These are phyloP conservation scores for Fraxinus pennsylvanica DNA, from an alignment of 257 asterid species.

Conservation along the genomic window DNA sequence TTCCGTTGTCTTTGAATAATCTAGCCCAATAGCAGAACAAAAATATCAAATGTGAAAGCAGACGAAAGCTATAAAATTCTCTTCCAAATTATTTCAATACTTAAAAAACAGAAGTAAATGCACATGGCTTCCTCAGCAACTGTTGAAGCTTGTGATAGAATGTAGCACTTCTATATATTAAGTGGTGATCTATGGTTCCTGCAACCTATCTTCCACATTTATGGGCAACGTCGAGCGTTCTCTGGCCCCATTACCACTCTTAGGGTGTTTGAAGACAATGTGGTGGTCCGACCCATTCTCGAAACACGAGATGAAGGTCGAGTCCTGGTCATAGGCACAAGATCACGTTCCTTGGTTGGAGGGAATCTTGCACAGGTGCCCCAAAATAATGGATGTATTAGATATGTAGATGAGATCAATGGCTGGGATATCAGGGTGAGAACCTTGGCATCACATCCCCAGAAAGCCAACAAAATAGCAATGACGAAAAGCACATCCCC, in stretches of 20 bases:
- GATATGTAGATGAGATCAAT: conserved; percentile 47
- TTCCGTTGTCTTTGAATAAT: not conserved
- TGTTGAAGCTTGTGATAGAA: conserved; percentile 77
- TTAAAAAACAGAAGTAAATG: not conserved
- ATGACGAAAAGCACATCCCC: conserved; percentile 54
- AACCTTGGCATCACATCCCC: conserved; percentile 80
- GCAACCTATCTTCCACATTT: conserved; percentile 71
- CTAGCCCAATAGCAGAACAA: not conserved
- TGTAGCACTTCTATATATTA: conserved; percentile 38
- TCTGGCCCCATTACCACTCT: conserved; percentile 75
- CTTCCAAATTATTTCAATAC: not conserved
- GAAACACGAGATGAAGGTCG: conserved; percentile 73
- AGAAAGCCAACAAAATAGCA: conserved; percentile 65
- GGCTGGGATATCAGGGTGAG: conserved; percentile 78
- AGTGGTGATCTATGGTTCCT: conserved; percentile 71
- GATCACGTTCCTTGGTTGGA: conserved; percentile 68
- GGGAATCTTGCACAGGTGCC: conserved; percentile 68
- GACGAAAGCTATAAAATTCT: not conserved
- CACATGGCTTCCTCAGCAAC: conserved; percentile 74
- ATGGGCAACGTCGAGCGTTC: conserved; percentile 64
- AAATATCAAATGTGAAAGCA: not conserved
- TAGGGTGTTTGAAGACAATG: conserved; percentile 79
- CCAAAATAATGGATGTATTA: conserved; percentile 61
- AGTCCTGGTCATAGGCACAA: conserved; percentile 74
- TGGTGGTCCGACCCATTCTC: conserved; percentile 65